A percentile compares a stretch with the other conserved stretches of the same genome.
phyloP scores from a whole-genome alignment of 768 basidiomycete genomes.

The Tylopilus cervinicoccineus region DNA sequence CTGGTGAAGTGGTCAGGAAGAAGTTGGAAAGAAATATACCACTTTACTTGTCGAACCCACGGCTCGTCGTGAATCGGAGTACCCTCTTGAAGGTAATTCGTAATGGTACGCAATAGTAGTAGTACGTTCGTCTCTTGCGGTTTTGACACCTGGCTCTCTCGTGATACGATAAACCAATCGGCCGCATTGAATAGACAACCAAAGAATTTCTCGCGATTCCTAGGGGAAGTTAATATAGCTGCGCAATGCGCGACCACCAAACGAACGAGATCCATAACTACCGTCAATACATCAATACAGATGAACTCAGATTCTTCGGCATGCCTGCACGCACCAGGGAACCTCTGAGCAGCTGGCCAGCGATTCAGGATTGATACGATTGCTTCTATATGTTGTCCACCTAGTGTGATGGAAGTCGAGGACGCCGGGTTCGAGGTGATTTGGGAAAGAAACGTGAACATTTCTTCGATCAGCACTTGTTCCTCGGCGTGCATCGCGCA shows the following conservation, averaged over 20 bases:
- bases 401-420: constrained; percentile 32
- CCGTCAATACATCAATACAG: not conserved
- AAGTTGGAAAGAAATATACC: constrained; percentile 2
- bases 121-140: constrained; percentile 81
- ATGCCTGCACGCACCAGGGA: constrained; percentile 50
- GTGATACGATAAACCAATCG: constrained; percentile 53
- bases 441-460: constrained; percentile 55
- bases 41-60: constrained; percentile 50
- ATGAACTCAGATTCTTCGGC: not conserved
- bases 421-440: constrained; percentile 37
- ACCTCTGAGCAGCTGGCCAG: constrained; percentile 71
- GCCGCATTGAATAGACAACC: constrained; percentile 62
- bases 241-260: constrained; percentile 66
- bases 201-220: constrained; percentile 49
- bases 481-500: constrained; percentile 72
- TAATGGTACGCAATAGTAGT: constrained; percentile 71
- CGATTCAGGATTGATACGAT: constrained; percentile 62
- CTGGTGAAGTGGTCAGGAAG: constrained; percentile 33
- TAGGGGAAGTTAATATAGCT: constrained; percentile 42
- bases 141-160: constrained; percentile 58
- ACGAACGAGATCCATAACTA: constrained; percentile 85
- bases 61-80: constrained; percentile 37
- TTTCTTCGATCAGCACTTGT: constrained; percentile 51
- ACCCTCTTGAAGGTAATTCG: constrained; percentile 72
- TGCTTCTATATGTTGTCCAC: constrained; percentile 52